These are phyloP conservation scores for Evansstolkia leycettana DNA, from an alignment of 495 filamentous ascomycete species.

Conservation along the genomic window DNA sequence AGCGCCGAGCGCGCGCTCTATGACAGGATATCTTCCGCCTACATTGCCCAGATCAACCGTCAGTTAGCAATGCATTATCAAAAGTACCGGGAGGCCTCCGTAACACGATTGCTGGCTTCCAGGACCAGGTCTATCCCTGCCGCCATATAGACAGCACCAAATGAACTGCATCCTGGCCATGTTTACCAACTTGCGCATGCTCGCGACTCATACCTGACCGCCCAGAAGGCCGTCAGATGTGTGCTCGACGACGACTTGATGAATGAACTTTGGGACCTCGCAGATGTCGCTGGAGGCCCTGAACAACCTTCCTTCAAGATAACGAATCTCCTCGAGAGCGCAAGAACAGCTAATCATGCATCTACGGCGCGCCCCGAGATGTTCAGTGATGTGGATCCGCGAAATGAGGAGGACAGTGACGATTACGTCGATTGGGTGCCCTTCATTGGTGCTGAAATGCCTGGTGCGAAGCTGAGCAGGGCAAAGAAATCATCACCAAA, in stretches of 20 bases:
- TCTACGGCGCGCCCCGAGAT: background rate
- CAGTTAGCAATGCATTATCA: background rate
- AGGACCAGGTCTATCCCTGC: background rate
- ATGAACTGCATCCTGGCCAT: slow-evolving; percentile 17
- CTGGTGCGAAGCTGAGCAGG: slow-evolving; percentile 16
- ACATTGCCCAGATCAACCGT: slow-evolving; percentile 25
- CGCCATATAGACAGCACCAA: slow-evolving; percentile 4
- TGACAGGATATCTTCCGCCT: slow-evolving; percentile 22
- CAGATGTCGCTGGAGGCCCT: background rate
- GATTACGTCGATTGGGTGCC: slow-evolving; percentile 18
- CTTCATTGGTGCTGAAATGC: slow-evolving; percentile 7
- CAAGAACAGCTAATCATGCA: background rate
- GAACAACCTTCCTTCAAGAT: slow-evolving; percentile 4
- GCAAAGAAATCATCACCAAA: slow-evolving; percentile 16
- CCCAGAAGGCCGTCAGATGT: slow-evolving; percentile 31
- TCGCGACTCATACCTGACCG: slow-evolving; percentile 36
- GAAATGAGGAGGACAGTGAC: slow-evolving; percentile 1
- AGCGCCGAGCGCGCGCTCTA: slow-evolving; percentile 38
- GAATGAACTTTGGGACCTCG: slow-evolving; percentile 13
- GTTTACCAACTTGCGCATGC: slow-evolving; percentile 39
- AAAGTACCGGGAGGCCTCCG: too few relatives aligned
- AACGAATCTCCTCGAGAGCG: background rate
- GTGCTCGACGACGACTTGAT: slow-evolving; percentile 29
- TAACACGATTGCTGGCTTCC: background rate
- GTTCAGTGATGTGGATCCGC: slow-evolving; percentile 1